A percentile compares a stretch with the other conserved stretches of the same genome.
These are phyloP conservation scores for Cystofilobasidium macerans DNA, from an alignment of 768 basidiomycete species.

Conservation along the genomic window DNA sequence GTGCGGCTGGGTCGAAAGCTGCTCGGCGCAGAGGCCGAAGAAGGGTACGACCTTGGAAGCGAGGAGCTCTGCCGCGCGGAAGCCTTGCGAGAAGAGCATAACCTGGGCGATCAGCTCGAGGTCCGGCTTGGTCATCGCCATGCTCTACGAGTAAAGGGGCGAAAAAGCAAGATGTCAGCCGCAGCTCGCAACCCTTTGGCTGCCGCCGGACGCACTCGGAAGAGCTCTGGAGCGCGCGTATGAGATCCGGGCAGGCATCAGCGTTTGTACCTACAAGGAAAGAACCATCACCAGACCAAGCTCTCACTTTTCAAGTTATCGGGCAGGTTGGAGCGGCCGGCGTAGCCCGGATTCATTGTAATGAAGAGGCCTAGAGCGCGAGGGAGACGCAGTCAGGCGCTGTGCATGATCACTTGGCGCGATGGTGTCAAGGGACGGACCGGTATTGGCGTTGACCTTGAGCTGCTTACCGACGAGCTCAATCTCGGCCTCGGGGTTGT, in stretches of 20 bases:
- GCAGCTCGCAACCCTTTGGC: too few species aligned
- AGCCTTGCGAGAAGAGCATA: slow-evolving; percentile 98
- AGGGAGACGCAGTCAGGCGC: neutral
- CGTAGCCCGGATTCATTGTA: slow-evolving; percentile 97
- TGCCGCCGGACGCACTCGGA: neutral
- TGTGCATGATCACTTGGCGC: neutral
- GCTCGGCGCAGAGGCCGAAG: slow-evolving; percentile 97
- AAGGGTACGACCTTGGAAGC: slow-evolving; percentile 98
- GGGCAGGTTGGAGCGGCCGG: slow-evolving; percentile 67
- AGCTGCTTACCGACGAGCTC: slow-evolving; percentile 90
- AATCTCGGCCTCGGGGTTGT: slow-evolving; percentile 79
- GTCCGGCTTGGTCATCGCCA: slow-evolving; percentile 98
- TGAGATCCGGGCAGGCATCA: too few species aligned
- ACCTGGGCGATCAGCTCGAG: slow-evolving; percentile 98
- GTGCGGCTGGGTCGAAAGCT: slow-evolving; percentile 91
- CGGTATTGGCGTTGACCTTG: slow-evolving; percentile 87
- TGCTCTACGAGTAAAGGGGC: slow-evolving; percentile 44
- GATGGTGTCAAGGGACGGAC: slow-evolving; percentile 38
- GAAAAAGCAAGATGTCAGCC: slow-evolving; percentile 16
- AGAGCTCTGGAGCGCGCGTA: neutral
- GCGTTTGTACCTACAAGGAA: too few species aligned
- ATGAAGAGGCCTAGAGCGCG: slow-evolving; percentile 76
- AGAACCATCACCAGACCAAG: too few species aligned
- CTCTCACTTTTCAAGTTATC: slow-evolving; percentile 42
- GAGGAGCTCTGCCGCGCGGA: slow-evolving; percentile 92